Base-by-base conservation (phyloP, 345 rosid species). In the Eutrema heterophyllum region DNA sequence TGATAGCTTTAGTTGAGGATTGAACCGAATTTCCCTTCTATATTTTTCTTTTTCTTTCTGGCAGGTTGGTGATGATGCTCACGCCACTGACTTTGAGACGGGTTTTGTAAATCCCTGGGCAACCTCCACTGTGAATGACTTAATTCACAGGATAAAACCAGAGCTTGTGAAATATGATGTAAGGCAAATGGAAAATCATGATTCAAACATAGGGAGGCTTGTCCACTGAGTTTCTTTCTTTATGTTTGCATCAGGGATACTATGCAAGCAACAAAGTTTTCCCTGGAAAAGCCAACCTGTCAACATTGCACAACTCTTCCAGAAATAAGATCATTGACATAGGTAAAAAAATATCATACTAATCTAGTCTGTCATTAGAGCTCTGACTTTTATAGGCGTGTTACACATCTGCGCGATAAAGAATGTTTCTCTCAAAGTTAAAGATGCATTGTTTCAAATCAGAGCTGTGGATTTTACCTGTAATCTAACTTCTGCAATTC, bases 321-420 rank as follows among this genome's bases (percentile, higher is more conserved):
- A 87, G 90, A 84, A 95, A 90, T 70, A 90, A 89, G 84, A 70
- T 85, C 46, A 71, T 92, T 67, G 96, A 89, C 56, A 84, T 92
- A 76, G 99, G 99, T 95, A 66, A 76, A 36, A 21, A 21, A 21
- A 21, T 21, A 0, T 58, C 63, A 48, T 32, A 57, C 38, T 27
- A 73, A 32, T 44, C 61, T 61, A 43, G 40, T 73, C 64, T 5
- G 8, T 53, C 13, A 21, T 5, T 16, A n/a, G 55, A 52, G 63
- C 63, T 51, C 54, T 43, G 4, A 1, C 29, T 26, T 8, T 18
- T 71, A 11, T 51, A 30, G 16, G 32, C 67, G 18, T 50, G 30
- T 40, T 60, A 71, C 27, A 58, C 72, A 52, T 39, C 46, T 59
- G 55, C 12, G 29, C 53, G 32, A 40, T 41, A 59, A 60, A 58